Evolutionary conservation across 2,329 filamentous ascomycete genomes (phyloP).

Genomic region (Alternaria sp.): DNA sequence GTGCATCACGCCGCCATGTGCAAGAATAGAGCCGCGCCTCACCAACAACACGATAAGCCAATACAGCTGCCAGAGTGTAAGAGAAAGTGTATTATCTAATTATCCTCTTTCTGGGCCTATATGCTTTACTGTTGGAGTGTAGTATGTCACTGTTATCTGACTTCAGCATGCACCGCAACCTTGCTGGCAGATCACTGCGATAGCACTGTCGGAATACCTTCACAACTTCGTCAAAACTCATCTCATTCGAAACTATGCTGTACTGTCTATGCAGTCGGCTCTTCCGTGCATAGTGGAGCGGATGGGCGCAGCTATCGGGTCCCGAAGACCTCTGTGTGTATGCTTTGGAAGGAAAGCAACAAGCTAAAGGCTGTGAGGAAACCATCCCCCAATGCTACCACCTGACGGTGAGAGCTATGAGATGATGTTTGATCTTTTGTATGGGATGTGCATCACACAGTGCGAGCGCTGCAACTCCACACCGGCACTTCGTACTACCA

Average conservation of each 20-base stretch:
- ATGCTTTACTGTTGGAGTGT: neutral
- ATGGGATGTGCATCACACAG: neutral
- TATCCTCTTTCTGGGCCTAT: neutral
- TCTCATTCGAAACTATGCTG: neutral
- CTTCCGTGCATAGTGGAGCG: neutral
- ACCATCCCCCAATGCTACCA: neutral
- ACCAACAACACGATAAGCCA: neutral
- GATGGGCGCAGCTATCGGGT: neutral
- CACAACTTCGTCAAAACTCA: neutral
- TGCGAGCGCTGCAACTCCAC: slow-evolving; percentile 18
- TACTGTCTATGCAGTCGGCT: neutral
- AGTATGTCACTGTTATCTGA: neutral
- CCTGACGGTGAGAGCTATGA: neutral
- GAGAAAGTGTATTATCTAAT: too few relatives aligned
- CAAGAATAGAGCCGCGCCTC: slow-evolving; percentile 6
- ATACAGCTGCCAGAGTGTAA: too few relatives aligned
- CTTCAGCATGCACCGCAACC: neutral
- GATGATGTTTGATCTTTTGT: neutral
- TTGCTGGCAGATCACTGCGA: neutral
- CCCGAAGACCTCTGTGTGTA: neutral
- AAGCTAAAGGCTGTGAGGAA: neutral
- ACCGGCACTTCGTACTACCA: slow-evolving; percentile 13
- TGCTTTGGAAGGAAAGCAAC: neutral
- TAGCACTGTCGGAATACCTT: neutral
- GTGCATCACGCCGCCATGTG: slow-evolving; percentile 19